Conservation (phyloP, 305 asterid genomes). For the Nicotiana rustica region DNA sequence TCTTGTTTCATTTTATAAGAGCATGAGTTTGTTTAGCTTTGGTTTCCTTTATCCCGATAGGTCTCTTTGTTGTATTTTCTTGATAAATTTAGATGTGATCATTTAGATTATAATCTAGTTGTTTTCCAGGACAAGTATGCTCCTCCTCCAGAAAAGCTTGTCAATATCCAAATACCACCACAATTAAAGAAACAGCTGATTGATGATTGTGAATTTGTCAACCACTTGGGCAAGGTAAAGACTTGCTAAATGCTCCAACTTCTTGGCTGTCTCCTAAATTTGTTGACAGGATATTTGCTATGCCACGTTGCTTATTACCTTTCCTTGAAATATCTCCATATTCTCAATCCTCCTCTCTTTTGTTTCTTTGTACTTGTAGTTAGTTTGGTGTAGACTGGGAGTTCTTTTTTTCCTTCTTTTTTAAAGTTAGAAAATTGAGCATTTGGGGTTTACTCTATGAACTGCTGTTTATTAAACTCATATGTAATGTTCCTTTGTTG, state of each 20-base stretch:
- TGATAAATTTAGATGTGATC: conserved; percentile 21
- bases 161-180: conserved; percentile 65
- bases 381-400: not conserved
- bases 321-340: conserved; percentile 21
- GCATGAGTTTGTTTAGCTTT: not conserved
- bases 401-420: conserved; percentile 3
- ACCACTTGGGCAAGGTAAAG: conserved; percentile 67
- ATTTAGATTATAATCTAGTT: not conserved
- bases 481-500: not conserved
- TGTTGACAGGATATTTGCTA: not conserved
- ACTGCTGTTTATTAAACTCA: not conserved
- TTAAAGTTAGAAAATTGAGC: conserved; percentile 16
- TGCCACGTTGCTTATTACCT: not conserved
- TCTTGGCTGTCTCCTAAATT: conserved; percentile 21
- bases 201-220: conserved; percentile 70
- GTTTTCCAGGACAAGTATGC: conserved; percentile 53
- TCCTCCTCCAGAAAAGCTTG: conserved; percentile 50
- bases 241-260: conserved; percentile 38
- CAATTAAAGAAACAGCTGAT: conserved; percentile 66
- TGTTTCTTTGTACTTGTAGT: not conserved
- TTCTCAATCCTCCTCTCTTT: conserved; percentile 13
- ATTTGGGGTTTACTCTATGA: conserved; percentile 18
- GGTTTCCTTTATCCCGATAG: not conserved
- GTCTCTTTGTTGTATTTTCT: conserved; percentile 21
- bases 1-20: not conserved